Base-by-base conservation (phyloP, 2,329 filamentous ascomycete genomes). In the Fusarium nelsonii region DNA sequence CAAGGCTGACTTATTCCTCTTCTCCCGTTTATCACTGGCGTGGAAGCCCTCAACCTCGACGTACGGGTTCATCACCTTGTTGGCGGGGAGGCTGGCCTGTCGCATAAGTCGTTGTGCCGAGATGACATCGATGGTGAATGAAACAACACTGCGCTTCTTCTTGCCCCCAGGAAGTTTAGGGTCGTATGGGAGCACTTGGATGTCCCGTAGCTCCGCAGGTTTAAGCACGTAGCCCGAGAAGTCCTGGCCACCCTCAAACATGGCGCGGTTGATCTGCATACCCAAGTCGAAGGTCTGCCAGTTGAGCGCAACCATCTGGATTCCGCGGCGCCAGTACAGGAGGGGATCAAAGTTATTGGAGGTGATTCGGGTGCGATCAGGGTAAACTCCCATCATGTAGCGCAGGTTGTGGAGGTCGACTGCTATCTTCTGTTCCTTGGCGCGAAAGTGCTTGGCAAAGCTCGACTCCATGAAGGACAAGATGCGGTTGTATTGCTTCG, bases 61-160 rank as follows among this genome's bases (percentile, higher is more conserved):
- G 75, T 97, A 98, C 0, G 96, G 94, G 76, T 97, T 94, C 80
- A 98, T 90, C 62, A 88, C 90, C 65, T 92, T 82, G 71, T 91
- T 91, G 44, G 87, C 83, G n/a, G 90, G 87, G 67, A 94, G 85
- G 56, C 88, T 90, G 57, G 88, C 88, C 14, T 93, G 92, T 23
- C 94, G 90, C 79, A 97, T 97, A 59, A 99, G 88, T 77, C 97
- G 94, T 79, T 98, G 95, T 8, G 95, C 96, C 16, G 96, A 98
- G 73, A 98, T 91, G 73, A 98, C 88, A 69, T 96, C 90, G 61
- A 99, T 92, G 10, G 87, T 90, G 78, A 98, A 97, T 53, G 87
- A 90, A 73, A 98, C 90, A 41, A 93, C 86, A 75, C 94, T 94
- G 76, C 93, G 91, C 75, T 92, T 91, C 69, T 91, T 88, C 78